Percentiles rank a stretch among this genome's conserved stretches.
phyloP scores from a whole-genome alignment of 495 filamentous ascomycete species.

The Daldinia decipiens region DNA sequence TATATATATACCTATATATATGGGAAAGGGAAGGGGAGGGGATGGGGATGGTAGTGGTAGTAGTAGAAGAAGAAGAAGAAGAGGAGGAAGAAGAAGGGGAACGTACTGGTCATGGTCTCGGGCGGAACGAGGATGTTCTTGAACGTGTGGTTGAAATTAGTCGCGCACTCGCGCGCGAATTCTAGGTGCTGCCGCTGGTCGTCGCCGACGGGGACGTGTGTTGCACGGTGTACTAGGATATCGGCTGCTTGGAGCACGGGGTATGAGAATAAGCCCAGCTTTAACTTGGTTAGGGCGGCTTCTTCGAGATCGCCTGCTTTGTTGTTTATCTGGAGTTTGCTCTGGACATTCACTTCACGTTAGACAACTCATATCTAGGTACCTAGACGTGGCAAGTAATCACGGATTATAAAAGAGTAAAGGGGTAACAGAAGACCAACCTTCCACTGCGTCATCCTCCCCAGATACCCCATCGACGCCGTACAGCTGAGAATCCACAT shows the following conservation, averaged over 20 bases:
- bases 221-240: conserved; percentile 86
- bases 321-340: conserved; percentile 71
- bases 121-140: conserved; percentile 70
- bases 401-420: neutral
- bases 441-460: conserved; percentile 99
- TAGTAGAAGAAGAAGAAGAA: conserved; percentile 5
- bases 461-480: conserved; percentile 87
- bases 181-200: conserved; percentile 95
- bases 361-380: neutral
- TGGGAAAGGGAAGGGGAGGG: too few relatives aligned
- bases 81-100: neutral
- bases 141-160: conserved; percentile 83
- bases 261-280: conserved; percentile 95
- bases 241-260: conserved; percentile 96
- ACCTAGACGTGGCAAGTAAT: neutral
- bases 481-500: conserved; percentile 96
- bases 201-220: conserved; percentile 94
- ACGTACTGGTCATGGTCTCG: conserved; percentile 78
- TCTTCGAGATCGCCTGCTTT: conserved; percentile 64
- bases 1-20: too few relatives aligned
- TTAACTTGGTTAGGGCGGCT: conserved; percentile 66
- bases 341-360: conserved; percentile 59
- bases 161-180: conserved; percentile 84
- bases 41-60: too few relatives aligned
- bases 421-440: conserved; percentile 54